Percentiles rank a stretch among this genome's conserved stretches.
Conservation (phyloP, 192 early-diverging fungal genomes). For the Gigaspora rosea region DNA sequence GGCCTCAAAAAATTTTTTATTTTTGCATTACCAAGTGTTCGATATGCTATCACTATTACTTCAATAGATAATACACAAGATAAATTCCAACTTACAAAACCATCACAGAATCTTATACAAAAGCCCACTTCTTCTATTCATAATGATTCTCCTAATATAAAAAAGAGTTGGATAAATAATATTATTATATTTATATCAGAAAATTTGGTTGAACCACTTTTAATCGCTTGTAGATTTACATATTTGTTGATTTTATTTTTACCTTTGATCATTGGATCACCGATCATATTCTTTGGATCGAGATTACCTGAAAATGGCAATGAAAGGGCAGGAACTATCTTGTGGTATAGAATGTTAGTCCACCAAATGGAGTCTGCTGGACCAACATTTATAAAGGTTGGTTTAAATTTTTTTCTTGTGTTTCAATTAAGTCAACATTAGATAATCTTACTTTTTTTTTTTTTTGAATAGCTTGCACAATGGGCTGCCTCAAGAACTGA, state of each 20-base stretch:
- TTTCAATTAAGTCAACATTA: not conserved
- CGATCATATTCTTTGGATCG: constrained; percentile 59
- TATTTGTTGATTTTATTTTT: constrained; percentile 68
- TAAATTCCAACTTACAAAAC: not conserved
- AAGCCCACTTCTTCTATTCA: not conserved
- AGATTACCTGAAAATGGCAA: constrained; percentile 43
- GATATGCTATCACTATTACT: too few relatives aligned
- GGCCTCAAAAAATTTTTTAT: too few relatives aligned
- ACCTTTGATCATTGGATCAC: constrained; percentile 65
- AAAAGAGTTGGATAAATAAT: not conserved
- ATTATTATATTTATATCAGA: constrained; percentile 45
- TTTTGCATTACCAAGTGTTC: too few relatives aligned
- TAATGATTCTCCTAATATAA: not conserved
- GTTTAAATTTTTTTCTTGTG: not conserved
- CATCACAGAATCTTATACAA: not conserved
- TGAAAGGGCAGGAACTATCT: constrained; percentile 64
- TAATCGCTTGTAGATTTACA: constrained; percentile 57
- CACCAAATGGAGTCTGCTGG: constrained; percentile 83
- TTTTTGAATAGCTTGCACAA: constrained; percentile 69
- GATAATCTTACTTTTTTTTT: not conserved
- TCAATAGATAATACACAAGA: too few relatives aligned
- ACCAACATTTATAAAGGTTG: constrained; percentile 93
- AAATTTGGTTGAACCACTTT: constrained; percentile 55
- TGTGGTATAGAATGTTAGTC: constrained; percentile 86
- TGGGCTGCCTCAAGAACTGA: constrained; percentile 93